A percentile compares a stretch with the other conserved stretches of the same genome.
Evolutionary conservation across 495 filamentous ascomycete species (phyloP).

Genomic region (Beverwykella pulmonaria): DNA sequence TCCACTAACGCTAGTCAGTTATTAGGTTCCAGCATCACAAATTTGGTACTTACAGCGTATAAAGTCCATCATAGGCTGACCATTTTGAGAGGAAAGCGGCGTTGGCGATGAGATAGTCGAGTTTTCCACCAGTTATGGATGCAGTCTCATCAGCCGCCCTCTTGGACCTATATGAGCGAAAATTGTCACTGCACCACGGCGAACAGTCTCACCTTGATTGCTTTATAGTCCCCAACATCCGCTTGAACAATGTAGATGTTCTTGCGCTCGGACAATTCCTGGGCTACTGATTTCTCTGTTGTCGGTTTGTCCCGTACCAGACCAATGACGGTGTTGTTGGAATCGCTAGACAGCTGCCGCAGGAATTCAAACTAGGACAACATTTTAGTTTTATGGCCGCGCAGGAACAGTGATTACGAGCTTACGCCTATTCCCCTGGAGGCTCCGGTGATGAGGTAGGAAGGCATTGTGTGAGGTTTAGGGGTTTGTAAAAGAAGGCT

Average conservation of each 20-base stretch:
- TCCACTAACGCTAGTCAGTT: slow-evolving; percentile 4
- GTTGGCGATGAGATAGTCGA: slow-evolving; percentile 50
- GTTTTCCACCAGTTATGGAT: slow-evolving; percentile 39
- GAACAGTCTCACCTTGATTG: slow-evolving; percentile 21
- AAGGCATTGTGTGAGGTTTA: slow-evolving; percentile 18
- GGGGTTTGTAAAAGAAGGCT: no score
- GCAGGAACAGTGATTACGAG: not conserved
- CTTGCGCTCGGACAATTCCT: slow-evolving; percentile 20
- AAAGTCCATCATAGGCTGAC: slow-evolving; percentile 40
- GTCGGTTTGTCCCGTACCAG: slow-evolving; percentile 50
- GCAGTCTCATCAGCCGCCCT: slow-evolving; percentile 38
- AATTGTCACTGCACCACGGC: not conserved
- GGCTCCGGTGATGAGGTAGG: slow-evolving; percentile 44
- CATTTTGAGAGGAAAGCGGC: slow-evolving; percentile 37
- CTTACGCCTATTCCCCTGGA: slow-evolving; percentile 50
- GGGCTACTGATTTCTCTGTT: slow-evolving; percentile 36
- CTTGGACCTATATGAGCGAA: not conserved
- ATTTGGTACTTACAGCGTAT: slow-evolving; percentile 40
- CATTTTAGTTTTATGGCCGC: not conserved
- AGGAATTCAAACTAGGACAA: slow-evolving; percentile 47
- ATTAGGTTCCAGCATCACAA: slow-evolving; percentile 10
- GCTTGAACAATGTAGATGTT: slow-evolving; percentile 31
- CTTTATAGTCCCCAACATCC: slow-evolving; percentile 28
- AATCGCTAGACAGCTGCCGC: slow-evolving; percentile 46
- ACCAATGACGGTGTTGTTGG: slow-evolving; percentile 48